phyloP scores from a whole-genome alignment of 352 stramenopile genomes.

The Pythium sp. region DNA sequence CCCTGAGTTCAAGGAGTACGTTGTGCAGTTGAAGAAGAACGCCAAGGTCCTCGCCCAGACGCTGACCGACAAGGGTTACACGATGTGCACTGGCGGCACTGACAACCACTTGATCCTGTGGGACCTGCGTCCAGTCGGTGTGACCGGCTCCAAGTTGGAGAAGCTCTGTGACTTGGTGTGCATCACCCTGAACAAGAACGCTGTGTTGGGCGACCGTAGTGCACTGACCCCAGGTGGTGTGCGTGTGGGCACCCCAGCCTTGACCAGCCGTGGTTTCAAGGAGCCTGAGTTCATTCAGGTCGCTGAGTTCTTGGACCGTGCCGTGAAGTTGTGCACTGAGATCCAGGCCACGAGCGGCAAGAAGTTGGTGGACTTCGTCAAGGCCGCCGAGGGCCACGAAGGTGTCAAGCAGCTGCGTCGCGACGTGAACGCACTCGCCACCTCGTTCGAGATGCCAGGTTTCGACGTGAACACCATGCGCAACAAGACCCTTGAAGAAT shows the following conservation, averaged over 20 bases:
- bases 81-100: constrained; percentile 96
- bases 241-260: constrained; percentile 93
- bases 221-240: constrained; percentile 95
- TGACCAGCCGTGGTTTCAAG: constrained; percentile 97
- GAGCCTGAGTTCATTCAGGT: constrained; percentile 96
- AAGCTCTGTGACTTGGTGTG: constrained; percentile 96
- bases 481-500: constrained; percentile 81
- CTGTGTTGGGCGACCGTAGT: constrained; percentile 94
- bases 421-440: constrained; percentile 93
- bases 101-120: constrained; percentile 99
- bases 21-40: constrained; percentile 94
- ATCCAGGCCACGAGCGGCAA: constrained; percentile 91
- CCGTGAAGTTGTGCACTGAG: constrained; percentile 92
- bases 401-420: constrained; percentile 88
- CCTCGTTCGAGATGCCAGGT: constrained; percentile 95
- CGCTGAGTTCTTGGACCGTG: constrained; percentile 94
- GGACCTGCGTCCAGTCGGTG: constrained; percentile 93
- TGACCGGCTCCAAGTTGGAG: constrained; percentile 99
- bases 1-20: constrained; percentile 97
- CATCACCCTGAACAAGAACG: constrained; percentile 99
- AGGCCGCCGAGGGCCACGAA: constrained; percentile 78
- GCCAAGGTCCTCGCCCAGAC: constrained; percentile 90
- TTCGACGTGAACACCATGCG: constrained; percentile 91
- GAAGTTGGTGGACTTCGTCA: constrained; percentile 93
- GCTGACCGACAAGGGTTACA: constrained; percentile 93